These are phyloP conservation scores for Prinsepia uniflora DNA, from an alignment of 306 rosid genomes.

Conservation along the genomic window DNA sequence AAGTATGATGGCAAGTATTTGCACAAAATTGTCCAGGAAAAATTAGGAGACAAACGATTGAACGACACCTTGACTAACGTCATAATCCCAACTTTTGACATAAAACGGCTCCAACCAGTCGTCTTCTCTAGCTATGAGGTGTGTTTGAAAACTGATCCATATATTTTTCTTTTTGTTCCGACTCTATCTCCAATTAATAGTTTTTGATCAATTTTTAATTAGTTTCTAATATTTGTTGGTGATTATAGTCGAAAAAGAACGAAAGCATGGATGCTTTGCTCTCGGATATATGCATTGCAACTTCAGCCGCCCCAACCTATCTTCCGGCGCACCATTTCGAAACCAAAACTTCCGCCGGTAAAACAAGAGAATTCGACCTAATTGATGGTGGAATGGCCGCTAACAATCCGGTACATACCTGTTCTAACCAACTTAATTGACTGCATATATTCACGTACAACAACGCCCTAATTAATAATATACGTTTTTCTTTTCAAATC, in stretches of 20 bases:
- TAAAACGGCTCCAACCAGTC: constrained; percentile 33
- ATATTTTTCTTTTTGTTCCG: background rate
- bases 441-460: too few species aligned
- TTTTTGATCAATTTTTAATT: background rate
- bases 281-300: constrained; percentile 46
- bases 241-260: constrained; percentile 26
- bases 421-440: too few species aligned
- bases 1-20: constrained; percentile 37
- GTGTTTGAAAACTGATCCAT: too few species aligned
- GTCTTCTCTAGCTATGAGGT: constrained; percentile 42
- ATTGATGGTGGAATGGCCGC: constrained; percentile 47
- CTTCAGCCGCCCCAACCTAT: constrained; percentile 43
- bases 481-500: background rate
- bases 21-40: constrained; percentile 30
- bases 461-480: too few species aligned
- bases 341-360: constrained; percentile 19
- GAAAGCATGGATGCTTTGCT: constrained; percentile 26
- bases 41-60: constrained; percentile 25
- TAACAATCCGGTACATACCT: constrained; percentile 41
- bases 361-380: constrained; percentile 36
- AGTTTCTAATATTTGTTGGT: background rate
- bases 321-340: constrained; percentile 36
- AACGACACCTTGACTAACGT: constrained; percentile 39
- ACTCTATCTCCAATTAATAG: too few species aligned
- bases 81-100: constrained; percentile 42